These are phyloP conservation scores for Noccaea bulbosa DNA, from an alignment of 345 rosid genomes.

Conservation along the genomic window DNA sequence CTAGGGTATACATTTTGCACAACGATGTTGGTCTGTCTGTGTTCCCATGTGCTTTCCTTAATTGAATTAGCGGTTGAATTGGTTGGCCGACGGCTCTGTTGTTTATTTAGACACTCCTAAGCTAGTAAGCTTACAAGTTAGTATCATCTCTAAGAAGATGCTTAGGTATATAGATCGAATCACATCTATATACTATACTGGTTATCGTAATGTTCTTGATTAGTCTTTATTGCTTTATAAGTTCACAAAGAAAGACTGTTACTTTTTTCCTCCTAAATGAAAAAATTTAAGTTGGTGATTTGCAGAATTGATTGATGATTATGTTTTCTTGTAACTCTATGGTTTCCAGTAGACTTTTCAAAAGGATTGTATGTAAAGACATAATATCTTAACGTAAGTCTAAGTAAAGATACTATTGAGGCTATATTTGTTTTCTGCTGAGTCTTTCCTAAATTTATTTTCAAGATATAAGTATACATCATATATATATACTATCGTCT, in stretches of 20 bases:
- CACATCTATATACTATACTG: constrained; percentile 10
- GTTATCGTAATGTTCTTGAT: constrained; percentile 8
- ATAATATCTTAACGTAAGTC: constrained; percentile 24
- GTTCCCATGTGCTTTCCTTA: constrained; percentile 26
- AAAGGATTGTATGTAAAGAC: constrained; percentile 20
- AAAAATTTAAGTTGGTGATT: neutral
- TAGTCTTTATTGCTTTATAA: constrained; percentile 28
- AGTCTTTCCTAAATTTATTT: constrained; percentile 41
- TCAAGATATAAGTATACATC: constrained; percentile 50
- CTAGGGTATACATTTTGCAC: constrained; percentile 11
- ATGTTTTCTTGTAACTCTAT: constrained; percentile 29
- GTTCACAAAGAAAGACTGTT: constrained; percentile 8
- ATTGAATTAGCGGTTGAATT: constrained; percentile 14
- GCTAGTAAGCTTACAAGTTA: constrained; percentile 10
- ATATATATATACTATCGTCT: constrained; percentile 51
- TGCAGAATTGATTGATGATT: constrained; percentile 9
- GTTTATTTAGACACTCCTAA: neutral
- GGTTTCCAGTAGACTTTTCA: constrained; percentile 12
- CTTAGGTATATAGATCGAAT: constrained; percentile 2
- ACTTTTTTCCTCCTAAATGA: neutral
- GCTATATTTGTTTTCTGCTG: constrained; percentile 35
- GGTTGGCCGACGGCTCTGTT: neutral
- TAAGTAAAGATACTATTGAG: constrained; percentile 27
- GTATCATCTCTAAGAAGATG: constrained; percentile 15
- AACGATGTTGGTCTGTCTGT: constrained; percentile 25